A percentile compares a stretch with the other conserved stretches of the same genome.
phyloP scores from a whole-genome alignment of 768 basidiomycete genomes.

The Daedaleopsis nitida region DNA sequence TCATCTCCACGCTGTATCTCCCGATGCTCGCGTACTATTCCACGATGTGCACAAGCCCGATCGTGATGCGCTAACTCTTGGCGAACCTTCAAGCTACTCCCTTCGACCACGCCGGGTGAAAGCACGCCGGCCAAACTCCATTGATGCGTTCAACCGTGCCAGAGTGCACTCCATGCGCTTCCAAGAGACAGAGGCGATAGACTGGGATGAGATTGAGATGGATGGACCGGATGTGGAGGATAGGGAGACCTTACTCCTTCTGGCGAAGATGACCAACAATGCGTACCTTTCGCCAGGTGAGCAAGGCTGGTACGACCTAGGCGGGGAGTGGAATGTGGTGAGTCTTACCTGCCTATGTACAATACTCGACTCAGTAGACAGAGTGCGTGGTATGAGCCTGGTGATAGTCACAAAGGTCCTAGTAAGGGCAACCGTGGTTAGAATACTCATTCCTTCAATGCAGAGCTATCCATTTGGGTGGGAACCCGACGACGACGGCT shows the following conservation, averaged over 20 bases:
- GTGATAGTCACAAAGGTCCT: too few relatives aligned
- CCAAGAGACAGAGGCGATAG: conserved; percentile 42
- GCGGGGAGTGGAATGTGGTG: conserved; percentile 63
- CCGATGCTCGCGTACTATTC: conserved; percentile 60
- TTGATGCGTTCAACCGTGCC: conserved; percentile 39
- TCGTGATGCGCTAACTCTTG: conserved; percentile 2
- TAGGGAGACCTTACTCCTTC: conserved; percentile 70
- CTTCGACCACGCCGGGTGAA: conserved; percentile 42
- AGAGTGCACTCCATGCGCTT: conserved; percentile 33
- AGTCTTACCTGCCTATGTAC: conserved; percentile 16
- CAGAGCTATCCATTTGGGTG: conserved; percentile 88
- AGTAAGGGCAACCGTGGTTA: too few relatives aligned
- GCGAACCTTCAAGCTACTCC: conserved; percentile 35
- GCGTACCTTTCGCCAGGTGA: conserved; percentile 74
- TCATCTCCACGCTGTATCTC: conserved; percentile 63
- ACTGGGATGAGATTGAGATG: conserved; percentile 80
- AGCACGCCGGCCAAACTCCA: conserved; percentile 53
- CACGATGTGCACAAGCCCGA: conserved; percentile 43
- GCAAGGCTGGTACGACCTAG: conserved; percentile 76
- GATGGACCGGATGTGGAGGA: conserved; percentile 75
- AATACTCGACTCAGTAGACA: background rate
- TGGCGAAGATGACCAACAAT: conserved; percentile 96
- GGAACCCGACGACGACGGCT: conserved; percentile 85
- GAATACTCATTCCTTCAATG: too few relatives aligned
- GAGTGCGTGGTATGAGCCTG: background rate